Evolutionary conservation across 225 moss, liverwort and hornwort genomes (phyloP).

Genomic region (Bryoerythrophyllum caledonicum): DNA sequence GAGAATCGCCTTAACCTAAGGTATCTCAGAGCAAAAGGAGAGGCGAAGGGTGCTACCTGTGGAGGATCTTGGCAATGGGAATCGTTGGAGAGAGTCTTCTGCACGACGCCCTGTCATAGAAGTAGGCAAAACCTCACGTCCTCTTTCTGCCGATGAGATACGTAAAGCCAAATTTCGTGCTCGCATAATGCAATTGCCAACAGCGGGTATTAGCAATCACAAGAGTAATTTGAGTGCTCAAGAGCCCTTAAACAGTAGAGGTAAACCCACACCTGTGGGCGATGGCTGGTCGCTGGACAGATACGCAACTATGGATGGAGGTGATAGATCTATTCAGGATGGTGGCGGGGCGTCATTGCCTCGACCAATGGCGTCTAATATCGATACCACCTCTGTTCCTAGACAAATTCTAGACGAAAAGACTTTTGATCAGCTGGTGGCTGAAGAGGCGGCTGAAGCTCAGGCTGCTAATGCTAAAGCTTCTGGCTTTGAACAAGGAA

Average conservation of each 20-base stretch:
- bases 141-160: conserved; percentile 95
- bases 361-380: conserved; percentile 30
- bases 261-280: conserved; percentile 58
- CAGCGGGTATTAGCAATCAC: conserved; percentile 35
- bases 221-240: conserved; percentile 36
- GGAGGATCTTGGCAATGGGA: conserved; percentile 61
- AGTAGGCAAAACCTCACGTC: conserved; percentile 75
- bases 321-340: conserved; percentile 39
- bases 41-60: conserved; percentile 73
- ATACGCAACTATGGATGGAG: conserved; percentile 45
- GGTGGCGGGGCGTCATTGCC: conserved; percentile 21
- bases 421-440: conserved; percentile 46
- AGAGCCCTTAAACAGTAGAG: conserved; percentile 43
- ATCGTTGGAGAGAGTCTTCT: conserved; percentile 50
- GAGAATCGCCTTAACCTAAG: conserved; percentile 18
- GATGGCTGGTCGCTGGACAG: conserved; percentile 73
- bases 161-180: conserved; percentile 91
- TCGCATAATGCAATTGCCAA: conserved; percentile 77
- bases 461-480: conserved; percentile 36
- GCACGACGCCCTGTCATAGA: conserved; percentile 50
- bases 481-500: conserved; percentile 26
- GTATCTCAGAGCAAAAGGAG: conserved; percentile 61
- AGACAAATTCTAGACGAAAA: conserved; percentile 46
- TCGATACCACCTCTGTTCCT: conserved; percentile 26
- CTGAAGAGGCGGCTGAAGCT: conserved; percentile 43